Base-by-base conservation (phyloP, 768 basidiomycete genomes). In the Mycena latifolia region DNA sequence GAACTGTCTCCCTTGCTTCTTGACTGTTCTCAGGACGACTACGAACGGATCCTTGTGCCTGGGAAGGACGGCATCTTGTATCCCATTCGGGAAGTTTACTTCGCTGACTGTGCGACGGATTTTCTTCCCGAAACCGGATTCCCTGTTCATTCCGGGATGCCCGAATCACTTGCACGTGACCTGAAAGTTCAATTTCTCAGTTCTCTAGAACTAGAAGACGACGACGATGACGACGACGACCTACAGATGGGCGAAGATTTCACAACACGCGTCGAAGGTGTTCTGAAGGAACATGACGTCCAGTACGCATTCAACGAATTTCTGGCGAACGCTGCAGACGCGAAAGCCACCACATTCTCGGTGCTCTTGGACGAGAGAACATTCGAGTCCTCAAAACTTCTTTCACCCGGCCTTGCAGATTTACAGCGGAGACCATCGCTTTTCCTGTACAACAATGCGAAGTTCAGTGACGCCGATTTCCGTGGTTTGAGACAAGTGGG, bases 241-340 rank as follows among this genome's bases (percentile, higher is more conserved):
- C 65, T 66, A 25, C 71, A 77, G 41, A 75, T 76, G 67, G 69
- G 65, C 3, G 76, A 78, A 63, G 74, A 74, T 35, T 66, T 77
- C 7, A 70, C 68, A 9, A 71, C 55, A 8, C 65, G 77, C 11
- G 74, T 78, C 22, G 43, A 61, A 12, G 55, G 69, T 11, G 70
- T 77, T 18, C 59, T 78, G 46, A 62, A 65, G 24, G 69, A 73
- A 25, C 76, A 78, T 46, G 53, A 65, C 17, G 62, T 71, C 9
- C 51, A 70, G 3, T 69, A 74, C 37, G 70, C 75, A 0, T 60
- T 74, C 33, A 73, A 71, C 59, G 77, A 78, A 57, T 76, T 74
- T 45, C 33, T 78, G 24, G 77, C 77, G 8, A 78, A 78, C 31
- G 77, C 77, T 0, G 64, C 67, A 29, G 77, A 78, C 51, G 77